Base-by-base conservation (phyloP, 441 rosid genomes). In the Pelargonium australe region DNA sequence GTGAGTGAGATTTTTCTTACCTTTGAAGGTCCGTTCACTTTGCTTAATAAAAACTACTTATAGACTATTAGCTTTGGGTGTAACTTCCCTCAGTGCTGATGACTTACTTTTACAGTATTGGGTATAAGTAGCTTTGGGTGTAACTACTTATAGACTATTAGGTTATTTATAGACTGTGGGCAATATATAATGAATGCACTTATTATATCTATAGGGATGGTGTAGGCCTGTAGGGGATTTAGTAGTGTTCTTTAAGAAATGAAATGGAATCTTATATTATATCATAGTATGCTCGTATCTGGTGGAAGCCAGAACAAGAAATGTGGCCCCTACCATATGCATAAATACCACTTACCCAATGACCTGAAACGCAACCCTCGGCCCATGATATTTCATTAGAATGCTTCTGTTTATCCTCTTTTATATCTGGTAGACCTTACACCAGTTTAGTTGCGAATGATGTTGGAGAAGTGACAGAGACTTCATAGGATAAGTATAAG, bases 1-100 rank as follows among this genome's bases (percentile, higher is more conserved):
- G 99, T 94, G 77, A 86, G 89, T 78, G 65, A 62, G 65, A 65
- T 68, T 72, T 71, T 28, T 77, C 67, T 62, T 17, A 25, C 55
- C 20, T 70, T 51, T 17, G 41, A 58, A 60, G 45, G 31, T 37
- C 71, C 51, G 28, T 63, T 41, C 60, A 3, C 14, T 73, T 12
- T 72, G 66, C 28, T 71, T n/a, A 16, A 53, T n/a, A 16, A 16
- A 53, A 43, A 43, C 34, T 28, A 28, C 4, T 28, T 28, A 28
- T 1, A 57, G 62, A 17, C n/a, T 16, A 7, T 45, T 17, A 57
- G 28, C 62, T 57, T 17, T 57, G 25, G 62, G 62, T 9, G 9
- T 17, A 57, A 17, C 62, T 16, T 57, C 23, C 23, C 2, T 17
- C 10, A 57, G 19, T 57, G 23, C 34, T 28, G 34, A 3, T 57